Evolutionary conservation across 164 flowering plant genomes (phyloP), one percentile per base, ranked within the genome.

Genomic region (Brasenia schreberi): DNA sequence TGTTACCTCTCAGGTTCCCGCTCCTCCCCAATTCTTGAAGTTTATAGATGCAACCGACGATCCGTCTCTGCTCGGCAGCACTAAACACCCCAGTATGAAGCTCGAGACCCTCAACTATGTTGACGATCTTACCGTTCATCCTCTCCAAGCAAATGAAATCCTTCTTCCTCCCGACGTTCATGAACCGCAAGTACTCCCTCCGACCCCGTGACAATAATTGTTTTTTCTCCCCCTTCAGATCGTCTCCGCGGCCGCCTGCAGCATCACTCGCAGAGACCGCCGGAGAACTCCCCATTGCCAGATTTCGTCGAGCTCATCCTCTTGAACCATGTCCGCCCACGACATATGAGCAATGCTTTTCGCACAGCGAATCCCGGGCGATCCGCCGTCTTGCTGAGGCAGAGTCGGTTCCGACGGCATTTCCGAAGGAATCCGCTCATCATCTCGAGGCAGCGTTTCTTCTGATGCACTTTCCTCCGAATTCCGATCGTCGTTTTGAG

Each of bases 291-390:
- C 43, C 81, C 33, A 69, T 73, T 18, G 70, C 84, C 45, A 68
- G 83, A 14, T 73, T 64, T 70, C 83, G 63, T 69, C 85, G 18
- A 83, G 77, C 68, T 87, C 93, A 67, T 92, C 72, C 62, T 60
- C 93, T 68, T 93, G 86, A 19, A 94, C 92, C 88, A 93, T 90
- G 71, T 93, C 97, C 4, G 97, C 97, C 98, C 98, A 93, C n/a
- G 94, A 87, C 77, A 83, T 75, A 6, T 87, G 84, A 3, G 66
- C 75, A 19, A 49, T 66, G 0, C 80, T 71, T 33, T 83, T 43
- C 64, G 68, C 77, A 65, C 19, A 61, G 3, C 62, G 59, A 0
- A 73, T 65, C 43, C 68, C 71, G 0, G 56, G 19, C 1, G 66
- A 2, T 60, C 7, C 7, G 62, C n/a, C 80, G 19, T 72, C 73